Evolutionary conservation across 2,329 filamentous ascomycete species (phyloP), one percentile per base, ranked within the genome.

Genomic region (Emmonsiellopsis sp.): DNA sequence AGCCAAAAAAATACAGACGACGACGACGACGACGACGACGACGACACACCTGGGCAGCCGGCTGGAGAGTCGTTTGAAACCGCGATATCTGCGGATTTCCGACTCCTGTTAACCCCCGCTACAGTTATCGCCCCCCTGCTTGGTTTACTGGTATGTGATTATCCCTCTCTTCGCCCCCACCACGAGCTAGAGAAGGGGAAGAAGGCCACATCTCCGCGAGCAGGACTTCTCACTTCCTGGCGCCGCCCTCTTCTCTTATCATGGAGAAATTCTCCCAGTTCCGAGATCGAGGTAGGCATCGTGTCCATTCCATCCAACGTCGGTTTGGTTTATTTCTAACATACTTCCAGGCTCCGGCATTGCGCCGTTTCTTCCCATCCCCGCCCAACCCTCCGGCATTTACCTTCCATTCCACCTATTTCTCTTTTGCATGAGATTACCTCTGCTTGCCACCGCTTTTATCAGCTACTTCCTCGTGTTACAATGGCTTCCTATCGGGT

Each of bases 211-310:
- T 27, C 21, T 27, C 21, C 21, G 0, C 21, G 21, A 27, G 21
- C 21, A 27, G 21, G 3, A 27, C 21, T 27, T 40, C 37, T 40
- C 37, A 11, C 37, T 40, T 14, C 14, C 11, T 40, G 3, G 10
- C 37, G 10, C 37, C 14, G 11, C 14, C 43, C 21, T 17, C 10
- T 13, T 36, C 21, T 34, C 21, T 34, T 13, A 39, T n/a, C 27
- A 96, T 96, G 91, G 91, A 96, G 77, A 95, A 94, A 70, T 96
- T 88, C 70, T 92, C 88, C 54, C 89, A 95, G 69, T 96, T 88
- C 66, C 85, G 91, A 63, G 91, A 96, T 72, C 83, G 86, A 82
- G 90, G 90, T 88, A 75, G 59, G 32, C 14, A 4, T 44, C 33
- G 52, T 43, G 37, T 10, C 34, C 36, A 33, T 37, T 56, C 46